Conservation (phyloP, 2,329 filamentous ascomycete species). For the Pezicula radicicola region DNA sequence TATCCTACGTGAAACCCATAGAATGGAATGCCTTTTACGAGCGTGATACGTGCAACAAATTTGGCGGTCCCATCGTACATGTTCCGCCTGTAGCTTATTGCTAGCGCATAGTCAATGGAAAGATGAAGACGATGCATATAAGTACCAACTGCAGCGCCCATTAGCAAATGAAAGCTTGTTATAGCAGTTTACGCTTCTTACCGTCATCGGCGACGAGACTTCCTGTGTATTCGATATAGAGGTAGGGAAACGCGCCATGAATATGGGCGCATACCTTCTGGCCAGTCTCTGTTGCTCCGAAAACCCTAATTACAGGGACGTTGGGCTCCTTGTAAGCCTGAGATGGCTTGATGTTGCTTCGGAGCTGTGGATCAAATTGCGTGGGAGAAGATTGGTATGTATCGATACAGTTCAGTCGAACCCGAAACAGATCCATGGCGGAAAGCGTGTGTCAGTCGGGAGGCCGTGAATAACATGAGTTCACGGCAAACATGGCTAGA, state of each 20-base stretch:
- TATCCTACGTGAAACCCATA: slow-evolving; percentile 96
- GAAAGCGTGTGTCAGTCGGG: slow-evolving; percentile 4
- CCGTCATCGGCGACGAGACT: slow-evolving; percentile 64
- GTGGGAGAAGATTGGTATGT: slow-evolving; percentile 83
- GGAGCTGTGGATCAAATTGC: slow-evolving; percentile 75
- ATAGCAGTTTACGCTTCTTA: slow-evolving; percentile 36
- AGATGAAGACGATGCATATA: slow-evolving; percentile 78
- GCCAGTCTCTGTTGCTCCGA: slow-evolving; percentile 89
- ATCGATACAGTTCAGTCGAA: slow-evolving; percentile 94
- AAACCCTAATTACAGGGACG: slow-evolving; percentile 84
- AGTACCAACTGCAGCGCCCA: slow-evolving; percentile 54
- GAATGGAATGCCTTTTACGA: slow-evolving; percentile 92
- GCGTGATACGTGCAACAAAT: slow-evolving; percentile 86
- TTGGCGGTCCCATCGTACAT: slow-evolving; percentile 62
- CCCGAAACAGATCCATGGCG: slow-evolving; percentile 73
- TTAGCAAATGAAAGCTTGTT: neutral
- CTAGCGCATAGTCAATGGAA: slow-evolving; percentile 87
- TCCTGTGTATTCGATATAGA: slow-evolving; percentile 86
- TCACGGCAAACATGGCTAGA: slow-evolving; percentile 1
- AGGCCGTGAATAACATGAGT: neutral
- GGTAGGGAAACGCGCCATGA: slow-evolving; percentile 91
- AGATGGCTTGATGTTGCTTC: slow-evolving; percentile 57
- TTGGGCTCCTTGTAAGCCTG: slow-evolving; percentile 63
- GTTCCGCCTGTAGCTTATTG: slow-evolving; percentile 79
- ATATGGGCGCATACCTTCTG: slow-evolving; percentile 96